Evolutionary conservation across 768 basidiomycete species (phyloP).

Genomic region (Tephrocybe sp.): DNA sequence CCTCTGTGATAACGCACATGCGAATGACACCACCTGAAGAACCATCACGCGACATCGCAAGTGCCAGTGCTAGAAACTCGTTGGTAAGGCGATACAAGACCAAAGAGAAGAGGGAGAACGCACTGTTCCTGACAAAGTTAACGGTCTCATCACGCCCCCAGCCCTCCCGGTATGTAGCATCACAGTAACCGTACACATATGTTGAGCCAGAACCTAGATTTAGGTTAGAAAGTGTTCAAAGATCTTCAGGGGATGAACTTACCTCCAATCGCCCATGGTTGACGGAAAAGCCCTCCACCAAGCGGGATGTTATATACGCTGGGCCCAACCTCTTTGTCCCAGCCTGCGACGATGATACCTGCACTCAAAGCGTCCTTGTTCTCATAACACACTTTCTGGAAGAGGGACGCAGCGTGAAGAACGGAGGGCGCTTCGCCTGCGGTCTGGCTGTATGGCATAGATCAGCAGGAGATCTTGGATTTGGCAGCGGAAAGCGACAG

Average conservation of each 20-base stretch:
- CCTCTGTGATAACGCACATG: conserved; percentile 95
- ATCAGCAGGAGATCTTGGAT: background rate
- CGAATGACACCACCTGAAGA: conserved; percentile 97
- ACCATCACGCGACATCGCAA: conserved; percentile 98
- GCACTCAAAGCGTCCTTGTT: conserved; percentile 91
- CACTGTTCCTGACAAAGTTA: conserved; percentile 95
- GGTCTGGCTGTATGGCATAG: conserved; percentile 41
- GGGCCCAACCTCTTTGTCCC: conserved; percentile 90
- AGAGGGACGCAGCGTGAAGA: conserved; percentile 74
- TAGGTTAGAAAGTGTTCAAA: background rate
- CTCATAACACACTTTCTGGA: conserved; percentile 87
- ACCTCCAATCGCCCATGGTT: conserved; percentile 99
- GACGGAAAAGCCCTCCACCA: conserved; percentile 94
- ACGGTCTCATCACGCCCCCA: conserved; percentile 90
- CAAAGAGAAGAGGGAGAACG: conserved; percentile 28
- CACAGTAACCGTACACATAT: conserved; percentile 98
- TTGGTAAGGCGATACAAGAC: conserved; percentile 2
- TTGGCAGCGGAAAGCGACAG: conserved; percentile 22
- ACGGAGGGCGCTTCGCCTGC: conserved; percentile 73
- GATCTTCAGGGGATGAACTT: conserved; percentile 22
- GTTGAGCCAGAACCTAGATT: conserved; percentile 86
- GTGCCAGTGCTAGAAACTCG: conserved; percentile 69
- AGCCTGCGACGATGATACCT: conserved; percentile 97
- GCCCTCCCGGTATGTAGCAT: conserved; percentile 94
- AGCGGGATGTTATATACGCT: conserved; percentile 97